Evolutionary conservation across 805 yeast genomes (phyloP).

Genomic region (Teunomyces barrocoloradensis): DNA sequence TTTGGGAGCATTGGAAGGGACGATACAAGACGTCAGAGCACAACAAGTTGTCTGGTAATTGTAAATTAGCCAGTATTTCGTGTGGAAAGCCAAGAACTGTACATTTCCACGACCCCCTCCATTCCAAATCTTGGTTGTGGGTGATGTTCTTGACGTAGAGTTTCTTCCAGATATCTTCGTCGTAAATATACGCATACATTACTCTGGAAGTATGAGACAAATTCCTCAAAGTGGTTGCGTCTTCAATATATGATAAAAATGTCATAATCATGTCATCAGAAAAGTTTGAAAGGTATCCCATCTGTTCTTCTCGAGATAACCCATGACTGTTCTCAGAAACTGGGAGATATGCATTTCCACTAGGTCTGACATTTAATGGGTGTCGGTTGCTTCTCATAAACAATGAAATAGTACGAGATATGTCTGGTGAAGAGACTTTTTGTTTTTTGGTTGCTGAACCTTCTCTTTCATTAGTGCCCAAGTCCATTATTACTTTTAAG

Average conservation of each 20-base stretch:
- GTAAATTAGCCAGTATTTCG: conserved; percentile 43
- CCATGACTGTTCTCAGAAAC: conserved; percentile 12
- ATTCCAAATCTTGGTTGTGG: conserved; percentile 24
- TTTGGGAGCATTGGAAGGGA: conserved; percentile 78
- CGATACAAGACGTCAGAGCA: conserved; percentile 79
- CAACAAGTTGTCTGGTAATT: conserved; percentile 47
- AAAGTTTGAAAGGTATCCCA: conserved; percentile 54
- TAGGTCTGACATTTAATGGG: conserved; percentile 72
- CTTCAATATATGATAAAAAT: conserved; percentile 48
- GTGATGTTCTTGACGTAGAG: conserved; percentile 35
- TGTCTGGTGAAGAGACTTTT: conserved; percentile 3
- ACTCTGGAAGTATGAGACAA: conserved; percentile 62
- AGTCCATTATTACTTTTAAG: background rate
- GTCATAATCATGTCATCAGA: conserved; percentile 65
- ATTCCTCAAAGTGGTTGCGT: conserved; percentile 45
- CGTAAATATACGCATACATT: conserved; percentile 67
- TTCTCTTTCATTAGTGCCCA: background rate
- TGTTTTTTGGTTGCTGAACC: conserved; percentile 4
- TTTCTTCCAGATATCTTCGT: conserved; percentile 81
- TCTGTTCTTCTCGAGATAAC: conserved; percentile 25
- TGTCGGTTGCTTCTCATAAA: conserved; percentile 44
- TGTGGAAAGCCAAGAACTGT: conserved; percentile 45
- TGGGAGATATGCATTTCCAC: conserved; percentile 60
- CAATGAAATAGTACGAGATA: conserved; percentile 14
- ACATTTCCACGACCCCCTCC: conserved; percentile 84